A percentile compares a stretch with the other conserved stretches of the same genome.
Evolutionary conservation across 2,329 filamentous ascomycete species (phyloP).

Genomic region (Talaromyces sp.): DNA sequence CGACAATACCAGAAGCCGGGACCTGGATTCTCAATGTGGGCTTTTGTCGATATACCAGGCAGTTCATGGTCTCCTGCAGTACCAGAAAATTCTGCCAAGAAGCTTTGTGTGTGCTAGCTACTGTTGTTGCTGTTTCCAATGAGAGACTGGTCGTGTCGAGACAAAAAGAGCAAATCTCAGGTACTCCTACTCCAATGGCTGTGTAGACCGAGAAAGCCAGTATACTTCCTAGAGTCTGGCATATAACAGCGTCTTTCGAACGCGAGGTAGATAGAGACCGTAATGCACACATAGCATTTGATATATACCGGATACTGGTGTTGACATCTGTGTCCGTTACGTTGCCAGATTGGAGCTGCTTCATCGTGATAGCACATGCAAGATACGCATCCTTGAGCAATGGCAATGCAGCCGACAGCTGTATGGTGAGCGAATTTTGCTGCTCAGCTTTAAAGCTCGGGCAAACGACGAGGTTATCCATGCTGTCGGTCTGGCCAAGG

Average conservation of each 20-base stretch:
- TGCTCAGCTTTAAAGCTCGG: conserved; percentile 13
- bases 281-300: conserved; percentile 3
- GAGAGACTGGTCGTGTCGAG: background rate
- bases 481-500: conserved; percentile 4
- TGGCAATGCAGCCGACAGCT: background rate
- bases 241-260: conserved; percentile 2
- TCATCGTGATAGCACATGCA: conserved; percentile 14
- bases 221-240: conserved; percentile 8
- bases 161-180: conserved; percentile 13
- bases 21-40: conserved; percentile 10
- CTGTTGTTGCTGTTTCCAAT: background rate
- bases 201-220: conserved; percentile 11
- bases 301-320: background rate
- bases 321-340: background rate
- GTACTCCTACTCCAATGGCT: conserved; percentile 10
- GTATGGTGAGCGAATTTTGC: conserved; percentile 1
- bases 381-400: conserved; percentile 15
- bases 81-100: conserved; percentile 11
- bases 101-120: background rate
- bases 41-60: conserved; percentile 1
- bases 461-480: conserved; percentile 9
- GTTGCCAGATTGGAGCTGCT: conserved; percentile 5
- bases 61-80: conserved; percentile 12
- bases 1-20: background rate
- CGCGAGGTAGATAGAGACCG: background rate